Evolutionary conservation across 768 basidiomycete genomes (phyloP).

Genomic region (Cubamyces lactineus): DNA sequence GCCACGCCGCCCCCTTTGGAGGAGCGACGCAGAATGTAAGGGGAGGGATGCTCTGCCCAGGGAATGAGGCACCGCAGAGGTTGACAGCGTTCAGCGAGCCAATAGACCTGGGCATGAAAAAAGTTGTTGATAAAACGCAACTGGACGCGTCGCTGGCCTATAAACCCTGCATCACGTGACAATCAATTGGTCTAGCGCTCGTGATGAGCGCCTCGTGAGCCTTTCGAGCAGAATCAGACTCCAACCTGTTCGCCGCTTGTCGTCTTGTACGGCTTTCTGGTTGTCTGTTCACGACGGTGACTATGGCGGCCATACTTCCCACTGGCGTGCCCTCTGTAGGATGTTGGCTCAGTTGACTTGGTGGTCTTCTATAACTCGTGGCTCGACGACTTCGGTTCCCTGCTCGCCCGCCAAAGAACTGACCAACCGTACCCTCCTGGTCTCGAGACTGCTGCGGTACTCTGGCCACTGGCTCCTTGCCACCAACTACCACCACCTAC

Average conservation of each 20-base stretch:
- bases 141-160: not conserved
- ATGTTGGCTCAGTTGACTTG: not conserved
- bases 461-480: not conserved
- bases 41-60: slow-evolving; percentile 20
- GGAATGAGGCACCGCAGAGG: slow-evolving; percentile 26
- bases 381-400: no score
- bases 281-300: not conserved
- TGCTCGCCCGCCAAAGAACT: no score
- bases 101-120: slow-evolving; percentile 17
- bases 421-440: slow-evolving; percentile 2
- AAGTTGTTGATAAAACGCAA: not conserved
- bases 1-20: slow-evolving; percentile 8
- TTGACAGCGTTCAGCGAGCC: slow-evolving; percentile 23
- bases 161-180: not conserved
- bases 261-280: not conserved
- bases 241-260: no score
- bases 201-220: no score
- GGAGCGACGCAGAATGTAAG: not conserved
- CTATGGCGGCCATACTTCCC: not conserved
- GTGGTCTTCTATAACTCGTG: not conserved
- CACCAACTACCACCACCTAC: not conserved
- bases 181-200: no score
- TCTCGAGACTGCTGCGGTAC: slow-evolving; percentile 16
- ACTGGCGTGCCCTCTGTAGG: not conserved
- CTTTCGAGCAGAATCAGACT: no score